Evolutionary conservation across 1,284 basidiomycete species (phyloP).

Genomic region (Heterobasidion parviporum): DNA sequence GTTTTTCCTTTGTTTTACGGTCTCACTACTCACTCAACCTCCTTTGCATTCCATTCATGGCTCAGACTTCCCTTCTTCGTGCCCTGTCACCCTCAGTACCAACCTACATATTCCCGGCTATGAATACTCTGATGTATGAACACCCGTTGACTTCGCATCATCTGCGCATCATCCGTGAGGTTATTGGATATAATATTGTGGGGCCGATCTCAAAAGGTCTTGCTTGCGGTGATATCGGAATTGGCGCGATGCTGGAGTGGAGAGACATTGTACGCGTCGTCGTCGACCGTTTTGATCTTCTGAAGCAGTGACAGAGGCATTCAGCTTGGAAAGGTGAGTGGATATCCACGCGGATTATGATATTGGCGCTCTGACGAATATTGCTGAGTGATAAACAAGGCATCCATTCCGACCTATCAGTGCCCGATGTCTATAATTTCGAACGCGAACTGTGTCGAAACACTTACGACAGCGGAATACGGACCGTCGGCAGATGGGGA

Average conservation of each 20-base stretch:
- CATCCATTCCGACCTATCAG: no score
- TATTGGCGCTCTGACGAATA: no score
- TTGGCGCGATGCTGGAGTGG: slow-evolving; percentile 95
- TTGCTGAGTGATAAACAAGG: no score
- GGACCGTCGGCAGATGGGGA: no score
- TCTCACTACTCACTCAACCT: neutral
- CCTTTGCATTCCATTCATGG: neutral
- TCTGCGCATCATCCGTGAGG: slow-evolving; percentile 59
- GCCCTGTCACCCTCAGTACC: slow-evolving; percentile 78
- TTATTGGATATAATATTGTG: slow-evolving; percentile 72
- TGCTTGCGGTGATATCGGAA: slow-evolving; percentile 91
- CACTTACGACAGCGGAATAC: no score
- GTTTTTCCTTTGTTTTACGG: neutral
- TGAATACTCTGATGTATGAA: slow-evolving; percentile 97
- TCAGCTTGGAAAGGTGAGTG: neutral
- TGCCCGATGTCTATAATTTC: no score
- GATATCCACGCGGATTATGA: neutral
- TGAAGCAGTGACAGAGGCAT: neutral
- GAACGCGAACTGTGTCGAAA: no score
- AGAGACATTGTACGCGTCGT: slow-evolving; percentile 67
- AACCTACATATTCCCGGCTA: slow-evolving; percentile 90
- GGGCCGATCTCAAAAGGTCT: slow-evolving; percentile 84
- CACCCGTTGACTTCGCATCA: slow-evolving; percentile 90
- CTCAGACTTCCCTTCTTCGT: slow-evolving; percentile 82
- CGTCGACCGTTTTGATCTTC: slow-evolving; percentile 45